These are phyloP conservation scores for Cercophora scortea DNA, from an alignment of 495 filamentous ascomycete genomes.

Conservation along the genomic window DNA sequence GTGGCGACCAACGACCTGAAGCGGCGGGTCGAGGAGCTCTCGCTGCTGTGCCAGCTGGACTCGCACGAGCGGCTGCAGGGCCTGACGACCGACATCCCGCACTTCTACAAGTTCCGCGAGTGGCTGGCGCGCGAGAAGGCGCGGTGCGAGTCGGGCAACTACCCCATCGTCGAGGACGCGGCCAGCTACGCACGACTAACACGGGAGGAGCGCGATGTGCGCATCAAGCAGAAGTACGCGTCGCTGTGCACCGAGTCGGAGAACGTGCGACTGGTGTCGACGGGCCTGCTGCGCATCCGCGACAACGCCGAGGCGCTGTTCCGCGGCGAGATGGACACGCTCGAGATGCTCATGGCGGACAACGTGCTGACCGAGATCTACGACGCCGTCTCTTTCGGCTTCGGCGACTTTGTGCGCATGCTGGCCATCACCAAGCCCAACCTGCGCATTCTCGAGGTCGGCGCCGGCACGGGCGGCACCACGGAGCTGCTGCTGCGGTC, in stretches of 20 bases:
- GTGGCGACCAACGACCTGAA: conserved; percentile 5
- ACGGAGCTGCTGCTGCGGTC: conserved; percentile 32
- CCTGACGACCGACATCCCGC: conserved; percentile 15
- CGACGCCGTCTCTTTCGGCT: conserved; percentile 17
- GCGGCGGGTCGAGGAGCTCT: conserved; percentile 15
- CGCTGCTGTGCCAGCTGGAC: conserved; percentile 24
- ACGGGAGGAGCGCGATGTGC: neutral
- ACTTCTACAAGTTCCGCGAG: conserved; percentile 20
- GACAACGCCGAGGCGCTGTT: conserved; percentile 20
- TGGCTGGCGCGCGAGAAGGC: conserved; percentile 22
- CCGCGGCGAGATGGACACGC: conserved; percentile 17
- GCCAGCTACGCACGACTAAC: conserved; percentile 1
- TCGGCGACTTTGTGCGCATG: conserved; percentile 14
- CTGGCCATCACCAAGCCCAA: conserved; percentile 19
- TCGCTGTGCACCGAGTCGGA: conserved; percentile 7
- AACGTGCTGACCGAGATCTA: conserved; percentile 25
- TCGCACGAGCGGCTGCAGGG: conserved; percentile 9
- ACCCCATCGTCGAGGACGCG: conserved; percentile 14
- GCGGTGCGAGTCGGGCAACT: conserved; percentile 3
- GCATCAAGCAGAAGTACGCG: conserved; percentile 9
- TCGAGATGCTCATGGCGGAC: conserved; percentile 27
- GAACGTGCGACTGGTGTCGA: conserved; percentile 3
- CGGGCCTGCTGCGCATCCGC: conserved; percentile 19
- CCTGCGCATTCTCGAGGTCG: conserved; percentile 43
- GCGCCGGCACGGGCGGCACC: conserved; percentile 44